These are phyloP conservation scores for Monilinia aucupariae DNA, from an alignment of 2,329 filamentous ascomycete genomes.

Conservation along the genomic window DNA sequence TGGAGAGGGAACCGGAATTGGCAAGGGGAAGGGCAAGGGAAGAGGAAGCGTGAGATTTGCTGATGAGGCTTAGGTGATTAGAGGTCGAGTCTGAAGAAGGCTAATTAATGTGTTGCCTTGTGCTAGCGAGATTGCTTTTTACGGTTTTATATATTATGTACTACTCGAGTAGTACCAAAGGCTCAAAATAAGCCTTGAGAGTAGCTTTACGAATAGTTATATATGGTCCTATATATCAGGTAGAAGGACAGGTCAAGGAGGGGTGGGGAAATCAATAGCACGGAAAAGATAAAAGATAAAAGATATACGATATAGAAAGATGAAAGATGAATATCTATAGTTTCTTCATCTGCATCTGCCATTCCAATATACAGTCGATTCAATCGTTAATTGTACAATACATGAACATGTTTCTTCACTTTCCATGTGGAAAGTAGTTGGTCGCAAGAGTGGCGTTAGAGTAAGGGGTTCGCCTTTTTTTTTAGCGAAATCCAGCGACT, in stretches of 20 bases:
- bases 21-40: not conserved
- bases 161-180: not conserved
- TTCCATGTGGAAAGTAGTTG: not conserved
- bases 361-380: slow-evolving; percentile 8
- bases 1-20: not conserved
- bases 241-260: not conserved
- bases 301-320: not conserved
- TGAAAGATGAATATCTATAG: not conserved
- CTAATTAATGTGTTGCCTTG: too few relatives aligned
- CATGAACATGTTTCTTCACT: not conserved
- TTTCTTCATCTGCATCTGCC: not conserved
- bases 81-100: not conserved
- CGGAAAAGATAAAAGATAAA: not conserved
- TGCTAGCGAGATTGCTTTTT: not conserved
- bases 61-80: not conserved
- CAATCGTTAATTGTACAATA: slow-evolving; percentile 8
- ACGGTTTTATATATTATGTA: not conserved
- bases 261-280: not conserved
- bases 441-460: slow-evolving; percentile 7
- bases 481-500: not conserved
- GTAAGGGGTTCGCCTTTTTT: not conserved
- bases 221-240: not conserved
- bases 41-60: slow-evolving; percentile 11
- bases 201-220: not conserved
- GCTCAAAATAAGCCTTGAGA: not conserved